A percentile compares a stretch with the other conserved stretches of the same genome.
phyloP scores from a whole-genome alignment of 1,284 basidiomycete genomes.

The Apiotrichum mycotoxinovorans region DNA sequence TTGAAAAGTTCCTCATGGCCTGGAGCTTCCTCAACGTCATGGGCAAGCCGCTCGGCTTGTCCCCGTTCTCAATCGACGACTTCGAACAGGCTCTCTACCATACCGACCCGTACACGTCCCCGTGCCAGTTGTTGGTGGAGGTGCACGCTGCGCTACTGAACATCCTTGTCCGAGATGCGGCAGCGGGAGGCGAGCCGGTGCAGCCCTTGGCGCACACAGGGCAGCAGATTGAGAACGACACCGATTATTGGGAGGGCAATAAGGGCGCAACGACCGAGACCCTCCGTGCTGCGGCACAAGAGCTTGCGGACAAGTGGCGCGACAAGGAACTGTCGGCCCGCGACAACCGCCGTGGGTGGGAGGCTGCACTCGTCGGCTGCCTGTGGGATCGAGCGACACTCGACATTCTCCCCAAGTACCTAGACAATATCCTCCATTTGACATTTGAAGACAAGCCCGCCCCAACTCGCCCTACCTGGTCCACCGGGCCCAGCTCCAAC shows the following conservation, averaged over 20 bases:
- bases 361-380: slow-evolving; percentile 78
- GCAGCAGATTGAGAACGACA: slow-evolving; percentile 33
- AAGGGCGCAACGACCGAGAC: slow-evolving; percentile 47
- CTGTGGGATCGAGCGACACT: slow-evolving; percentile 83
- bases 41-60: slow-evolving; percentile 85
- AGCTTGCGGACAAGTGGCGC: slow-evolving; percentile 33
- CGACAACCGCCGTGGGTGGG: slow-evolving; percentile 58
- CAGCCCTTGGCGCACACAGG: slow-evolving; percentile 33
- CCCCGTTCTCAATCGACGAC: slow-evolving; percentile 90
- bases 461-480: slow-evolving; percentile 47
- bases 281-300: slow-evolving; percentile 35
- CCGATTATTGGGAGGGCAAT: slow-evolving; percentile 46
- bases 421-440: slow-evolving; percentile 69
- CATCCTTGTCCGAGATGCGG: slow-evolving; percentile 70
- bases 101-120: slow-evolving; percentile 59
- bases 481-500: slow-evolving; percentile 38
- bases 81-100: slow-evolving; percentile 85
- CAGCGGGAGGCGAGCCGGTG: slow-evolving; percentile 30
- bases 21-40: slow-evolving; percentile 93
- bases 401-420: slow-evolving; percentile 67
- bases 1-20: slow-evolving; percentile 78
- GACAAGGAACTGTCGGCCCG: slow-evolving; percentile 33
- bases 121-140: slow-evolving; percentile 76
- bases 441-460: slow-evolving; percentile 58
- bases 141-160: slow-evolving; percentile 86